Evolutionary conservation across 1,284 basidiomycete species (phyloP).

Genomic region (Cystobasidium sp.): DNA sequence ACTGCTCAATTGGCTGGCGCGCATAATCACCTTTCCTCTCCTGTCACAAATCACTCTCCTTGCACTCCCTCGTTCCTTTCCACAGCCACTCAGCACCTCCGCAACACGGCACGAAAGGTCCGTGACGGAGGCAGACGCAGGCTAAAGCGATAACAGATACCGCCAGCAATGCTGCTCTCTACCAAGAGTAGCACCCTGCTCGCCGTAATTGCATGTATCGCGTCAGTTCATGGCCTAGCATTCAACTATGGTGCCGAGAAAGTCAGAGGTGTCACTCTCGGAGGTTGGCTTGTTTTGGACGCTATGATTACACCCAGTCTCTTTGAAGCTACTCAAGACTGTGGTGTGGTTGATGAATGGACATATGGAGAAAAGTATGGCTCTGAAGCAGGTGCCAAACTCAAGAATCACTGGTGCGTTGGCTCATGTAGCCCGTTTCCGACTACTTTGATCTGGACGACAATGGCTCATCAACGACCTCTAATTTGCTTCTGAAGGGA

Average conservation of each 20-base stretch:
- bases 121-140: too few species aligned
- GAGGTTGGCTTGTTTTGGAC: constrained; percentile 68
- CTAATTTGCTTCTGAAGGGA: constrained; percentile 67
- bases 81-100: too few species aligned
- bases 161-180: too few species aligned
- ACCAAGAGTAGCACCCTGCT: not conserved
- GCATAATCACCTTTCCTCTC: too few species aligned
- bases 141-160: too few species aligned
- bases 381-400: constrained; percentile 7
- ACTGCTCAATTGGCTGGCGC: too few species aligned
- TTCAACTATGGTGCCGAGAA: constrained; percentile 38
- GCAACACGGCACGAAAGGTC: too few species aligned
- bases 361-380: constrained; percentile 39
- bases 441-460: not conserved
- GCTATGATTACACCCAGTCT: constrained; percentile 41
- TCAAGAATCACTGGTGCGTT: constrained; percentile 55
- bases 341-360: constrained; percentile 36
- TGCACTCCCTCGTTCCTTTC: too few species aligned
- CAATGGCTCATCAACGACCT: too few species aligned
- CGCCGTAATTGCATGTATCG: not conserved
- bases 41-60: too few species aligned
- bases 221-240: not conserved
- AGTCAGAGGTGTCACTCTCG: constrained; percentile 41
- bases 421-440: not conserved
- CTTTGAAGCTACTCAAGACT: constrained; percentile 34